Evolutionary conservation across 345 rosid species (phyloP), one percentile per base, ranked within the genome.

Genomic region (Raphanus raphanistrum): DNA sequence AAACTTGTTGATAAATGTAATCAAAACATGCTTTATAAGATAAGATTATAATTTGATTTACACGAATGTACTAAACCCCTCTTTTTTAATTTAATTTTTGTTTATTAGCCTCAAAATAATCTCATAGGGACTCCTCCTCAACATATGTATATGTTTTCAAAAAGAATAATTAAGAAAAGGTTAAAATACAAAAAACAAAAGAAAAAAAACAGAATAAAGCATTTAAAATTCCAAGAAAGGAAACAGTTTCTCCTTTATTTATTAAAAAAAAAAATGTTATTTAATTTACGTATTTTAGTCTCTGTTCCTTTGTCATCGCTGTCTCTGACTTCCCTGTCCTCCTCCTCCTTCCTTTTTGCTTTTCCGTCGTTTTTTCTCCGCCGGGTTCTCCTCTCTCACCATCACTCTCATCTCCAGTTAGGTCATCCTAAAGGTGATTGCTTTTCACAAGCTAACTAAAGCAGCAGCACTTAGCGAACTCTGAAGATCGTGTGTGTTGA

Each of bases 301-400:
- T 57, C 11, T 17, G 38, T 33, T 41, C 71, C 61, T 45, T 25
- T 68, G 60, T 79, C 80, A 61, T 78, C 75, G 69, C 84, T 73
- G 77, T 60, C 72, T 78, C 84, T 72, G 85, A 73, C 80, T 81
- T 74, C 69, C 6, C 54, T 68, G 71, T 74, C 77, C 72, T 67
- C 68, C 41, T 72, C 70, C 76, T 71, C 58, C 68, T 73, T 50
- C 76, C 70, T 29, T 48, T 32, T 68, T 66, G 59, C 67, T 76
- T 45, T 25, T 27, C 65, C 65, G 77, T 72, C 83, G 75, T 74
- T 84, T 69, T 69, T 79, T 72, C 82, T 68, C 68, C 77, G 70
- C 74, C 70, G 76, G 76, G 55, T 55, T 33, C 29, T 4, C 4
- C 63, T 36, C 50, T 59, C 65, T 48, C 26, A 28, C 76, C 69